These are phyloP conservation scores for Dendrobium catenatum DNA, from an alignment of 106 monocot genomes.

Conservation along the genomic window DNA sequence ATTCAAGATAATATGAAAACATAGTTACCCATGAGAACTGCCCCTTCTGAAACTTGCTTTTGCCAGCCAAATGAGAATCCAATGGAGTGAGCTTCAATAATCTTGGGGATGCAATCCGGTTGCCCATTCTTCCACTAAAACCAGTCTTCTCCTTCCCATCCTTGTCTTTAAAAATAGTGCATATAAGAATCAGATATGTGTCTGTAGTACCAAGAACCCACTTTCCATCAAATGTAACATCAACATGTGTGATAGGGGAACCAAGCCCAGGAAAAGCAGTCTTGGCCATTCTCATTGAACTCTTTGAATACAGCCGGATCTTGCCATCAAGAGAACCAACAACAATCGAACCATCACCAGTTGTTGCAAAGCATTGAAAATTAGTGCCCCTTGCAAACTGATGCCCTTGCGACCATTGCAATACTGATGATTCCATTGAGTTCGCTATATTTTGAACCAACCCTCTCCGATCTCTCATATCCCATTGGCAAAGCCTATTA, in stretches of 20 bases:
- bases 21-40: conserved; percentile 88
- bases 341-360: conserved; percentile 82
- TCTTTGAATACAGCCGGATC: conserved; percentile 79
- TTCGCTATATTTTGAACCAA: conserved; percentile 60
- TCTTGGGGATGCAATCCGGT: conserved; percentile 79
- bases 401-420: conserved; percentile 84
- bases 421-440: conserved; percentile 43
- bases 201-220: conserved; percentile 91
- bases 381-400: conserved; percentile 87
- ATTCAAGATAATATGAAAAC: neutral
- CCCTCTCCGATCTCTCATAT: conserved; percentile 72
- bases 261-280: conserved; percentile 89
- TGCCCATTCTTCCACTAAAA: conserved; percentile 87
- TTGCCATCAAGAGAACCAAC: conserved; percentile 87
- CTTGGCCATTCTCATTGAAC: conserved; percentile 95
- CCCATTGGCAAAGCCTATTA: conserved; percentile 78
- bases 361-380: conserved; percentile 86
- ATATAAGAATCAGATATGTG: conserved; percentile 76
- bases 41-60: conserved; percentile 69
- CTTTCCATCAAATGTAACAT: conserved; percentile 93
- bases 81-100: conserved; percentile 86
- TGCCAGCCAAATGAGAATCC: conserved; percentile 78
- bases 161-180: conserved; percentile 76
- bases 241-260: conserved; percentile 77
- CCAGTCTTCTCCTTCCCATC: conserved; percentile 93